These are phyloP conservation scores for Phaeoacremonium minimum DNA, from an alignment of 2,329 filamentous ascomycete genomes.

Conservation along the genomic window DNA sequence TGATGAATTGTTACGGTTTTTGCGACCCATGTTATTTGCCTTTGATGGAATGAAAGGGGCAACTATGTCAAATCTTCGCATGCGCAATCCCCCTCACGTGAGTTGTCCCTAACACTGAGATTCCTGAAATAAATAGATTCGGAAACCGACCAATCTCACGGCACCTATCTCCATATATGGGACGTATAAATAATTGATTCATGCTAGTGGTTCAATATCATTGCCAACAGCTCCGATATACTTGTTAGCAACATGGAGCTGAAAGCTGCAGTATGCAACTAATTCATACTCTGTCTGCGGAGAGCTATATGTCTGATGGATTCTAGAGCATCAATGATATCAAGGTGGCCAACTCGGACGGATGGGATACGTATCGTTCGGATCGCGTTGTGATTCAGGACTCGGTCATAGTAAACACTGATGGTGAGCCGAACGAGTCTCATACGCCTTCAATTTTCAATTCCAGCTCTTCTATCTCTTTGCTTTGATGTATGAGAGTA, in stretches of 20 bases:
- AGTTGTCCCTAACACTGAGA: no score
- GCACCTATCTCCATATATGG: no score
- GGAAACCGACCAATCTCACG: no score
- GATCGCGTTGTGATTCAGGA: slow-evolving; percentile 51
- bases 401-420: slow-evolving; percentile 51
- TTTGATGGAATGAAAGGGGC: slow-evolving; percentile 45
- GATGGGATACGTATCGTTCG: slow-evolving; percentile 37
- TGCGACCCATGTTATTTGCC: slow-evolving; percentile 51
- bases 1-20: no score
- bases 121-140: no score
- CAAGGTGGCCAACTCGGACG: slow-evolving; percentile 43
- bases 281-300: no score
- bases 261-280: no score
- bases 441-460: no score
- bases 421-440: slow-evolving; percentile 59
- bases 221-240: slow-evolving; percentile 49
- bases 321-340: slow-evolving; percentile 36
- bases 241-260: slow-evolving; percentile 50
- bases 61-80: slow-evolving; percentile 43
- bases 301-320: no score
- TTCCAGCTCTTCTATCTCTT: no score
- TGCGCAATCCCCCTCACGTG: slow-evolving; percentile 54
- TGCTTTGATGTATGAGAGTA: no score
- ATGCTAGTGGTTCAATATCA: slow-evolving; percentile 52
- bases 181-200: no score